Evolutionary conservation across 805 yeast genomes (phyloP).

Genomic region (Ogataea corticis): DNA sequence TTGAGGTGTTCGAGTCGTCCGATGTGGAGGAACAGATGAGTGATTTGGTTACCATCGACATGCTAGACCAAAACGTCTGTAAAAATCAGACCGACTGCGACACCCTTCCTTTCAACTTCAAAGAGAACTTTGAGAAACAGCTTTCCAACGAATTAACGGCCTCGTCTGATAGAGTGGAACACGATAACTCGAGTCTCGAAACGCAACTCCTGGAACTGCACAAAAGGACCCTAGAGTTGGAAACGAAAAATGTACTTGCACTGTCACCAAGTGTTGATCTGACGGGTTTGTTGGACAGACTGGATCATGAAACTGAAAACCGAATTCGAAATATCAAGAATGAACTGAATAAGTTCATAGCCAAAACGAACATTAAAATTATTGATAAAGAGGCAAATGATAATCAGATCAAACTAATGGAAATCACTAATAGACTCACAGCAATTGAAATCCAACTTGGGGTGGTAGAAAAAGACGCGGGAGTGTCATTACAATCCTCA

Average conservation of each 20-base stretch:
- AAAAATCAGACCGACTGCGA: background rate
- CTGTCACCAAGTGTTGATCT: background rate
- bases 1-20: constrained; percentile 24
- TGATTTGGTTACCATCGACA: background rate
- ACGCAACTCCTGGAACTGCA: background rate
- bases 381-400: too few relatives aligned
- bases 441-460: constrained; percentile 18
- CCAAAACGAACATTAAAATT: background rate
- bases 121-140: constrained; percentile 6
- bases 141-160: background rate
- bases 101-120: constrained; percentile 1
- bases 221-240: background rate
- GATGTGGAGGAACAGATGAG: constrained; percentile 7
- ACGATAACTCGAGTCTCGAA: too few relatives aligned
- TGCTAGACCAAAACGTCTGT: too few relatives aligned
- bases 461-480: constrained; percentile 1
- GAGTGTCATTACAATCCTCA: constrained; percentile 22
- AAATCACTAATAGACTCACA: constrained; percentile 17
- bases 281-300: background rate
- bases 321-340: background rate
- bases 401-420: background rate
- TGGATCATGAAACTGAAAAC: background rate
- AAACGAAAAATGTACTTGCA: background rate
- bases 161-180: too few relatives aligned
- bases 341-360: background rate